phyloP scores from a whole-genome alignment of 495 filamentous ascomycete species.

The Xylaria flabelliformis region DNA sequence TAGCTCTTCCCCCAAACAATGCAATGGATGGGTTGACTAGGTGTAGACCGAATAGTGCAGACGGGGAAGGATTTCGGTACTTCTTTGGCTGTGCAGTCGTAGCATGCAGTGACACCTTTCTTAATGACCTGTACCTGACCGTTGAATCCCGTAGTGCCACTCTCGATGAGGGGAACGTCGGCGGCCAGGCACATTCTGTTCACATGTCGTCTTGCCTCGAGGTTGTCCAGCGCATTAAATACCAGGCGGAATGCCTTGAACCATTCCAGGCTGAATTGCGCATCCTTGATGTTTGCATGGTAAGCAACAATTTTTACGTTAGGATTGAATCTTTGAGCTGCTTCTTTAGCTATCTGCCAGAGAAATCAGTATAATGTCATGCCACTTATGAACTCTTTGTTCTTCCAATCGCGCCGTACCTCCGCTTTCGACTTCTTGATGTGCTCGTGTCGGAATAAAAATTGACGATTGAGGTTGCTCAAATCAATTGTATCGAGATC shows the following conservation, averaged over 20 bases:
- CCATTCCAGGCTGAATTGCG: conserved; percentile 89
- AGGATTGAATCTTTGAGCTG: conserved; percentile 89
- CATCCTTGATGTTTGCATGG: conserved; percentile 95
- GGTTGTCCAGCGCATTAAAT: conserved; percentile 97
- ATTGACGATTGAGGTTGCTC: conserved; percentile 97
- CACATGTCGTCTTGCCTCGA: conserved; percentile 92
- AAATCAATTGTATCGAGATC: conserved; percentile 98
- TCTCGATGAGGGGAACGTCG: conserved; percentile 90
- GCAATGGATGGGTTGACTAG: conserved; percentile 95
- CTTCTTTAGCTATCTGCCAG: conserved; percentile 87
- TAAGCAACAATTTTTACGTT: conserved; percentile 86
- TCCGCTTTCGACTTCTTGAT: conserved; percentile 97
- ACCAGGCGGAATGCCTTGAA: conserved; percentile 83
- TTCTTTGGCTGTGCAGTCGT: conserved; percentile 90
- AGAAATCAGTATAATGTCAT: conserved; percentile 36
- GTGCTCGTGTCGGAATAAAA: conserved; percentile 95
- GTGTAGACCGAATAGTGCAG: conserved; percentile 95
- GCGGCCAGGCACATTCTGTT: conserved; percentile 97
- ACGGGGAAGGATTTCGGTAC: conserved; percentile 91
- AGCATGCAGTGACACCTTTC: conserved; percentile 93
- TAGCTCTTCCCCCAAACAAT: conserved; percentile 99
- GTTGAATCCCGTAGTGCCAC: conserved; percentile 97
- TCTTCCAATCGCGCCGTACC: conserved; percentile 58
- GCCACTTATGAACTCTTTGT: neutral
- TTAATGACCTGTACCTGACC: conserved; percentile 97